These are phyloP conservation scores for Aeminium ludgeri DNA, from an alignment of 495 filamentous ascomycete species.

Conservation along the genomic window DNA sequence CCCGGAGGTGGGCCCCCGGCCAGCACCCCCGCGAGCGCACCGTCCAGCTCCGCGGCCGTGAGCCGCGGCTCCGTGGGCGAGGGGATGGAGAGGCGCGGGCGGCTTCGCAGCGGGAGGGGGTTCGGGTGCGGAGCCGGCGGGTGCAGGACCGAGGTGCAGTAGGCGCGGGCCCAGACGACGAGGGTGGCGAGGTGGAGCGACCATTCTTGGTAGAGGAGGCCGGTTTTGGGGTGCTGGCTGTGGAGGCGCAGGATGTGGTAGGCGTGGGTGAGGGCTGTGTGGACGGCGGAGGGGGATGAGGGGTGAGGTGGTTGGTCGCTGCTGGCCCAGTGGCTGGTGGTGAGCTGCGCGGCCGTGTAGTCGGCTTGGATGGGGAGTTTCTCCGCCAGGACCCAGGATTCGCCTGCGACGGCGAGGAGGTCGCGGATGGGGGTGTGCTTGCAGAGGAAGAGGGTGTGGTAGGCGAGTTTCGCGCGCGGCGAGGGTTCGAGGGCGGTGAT, in stretches of 20 bases:
- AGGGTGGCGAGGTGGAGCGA: slow-evolving; percentile 21
- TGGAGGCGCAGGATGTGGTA: slow-evolving; percentile 18
- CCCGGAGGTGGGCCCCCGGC: not conserved
- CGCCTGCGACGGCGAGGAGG: slow-evolving; percentile 23
- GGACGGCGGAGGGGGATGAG: slow-evolving; percentile 11
- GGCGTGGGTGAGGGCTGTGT: slow-evolving; percentile 16
- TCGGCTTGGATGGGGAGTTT: slow-evolving; percentile 16
- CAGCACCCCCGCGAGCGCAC: not conserved
- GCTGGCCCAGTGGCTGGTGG: slow-evolving; percentile 8
- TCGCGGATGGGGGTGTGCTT: slow-evolving; percentile 21
- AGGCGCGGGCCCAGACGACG: slow-evolving; percentile 19
- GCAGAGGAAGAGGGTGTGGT: slow-evolving; percentile 17
- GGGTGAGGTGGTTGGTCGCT: not conserved
- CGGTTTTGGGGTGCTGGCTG: slow-evolving; percentile 6
- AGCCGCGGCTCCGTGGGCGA: not conserved
- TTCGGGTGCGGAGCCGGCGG: too few species aligned
- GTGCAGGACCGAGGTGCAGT: slow-evolving; percentile 1
- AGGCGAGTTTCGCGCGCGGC: slow-evolving; percentile 10
- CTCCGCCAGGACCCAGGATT: slow-evolving; percentile 24
- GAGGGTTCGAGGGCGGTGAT: slow-evolving; percentile 7
- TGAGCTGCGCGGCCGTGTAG: slow-evolving; percentile 14
- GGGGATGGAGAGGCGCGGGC: not conserved
- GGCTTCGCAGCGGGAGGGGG: too few species aligned
- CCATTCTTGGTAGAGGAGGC: slow-evolving; percentile 19
- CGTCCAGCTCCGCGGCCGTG: not conserved